Evolutionary conservation across 2,329 filamentous ascomycete genomes (phyloP).

Genomic region (Ascochyta fabae): DNA sequence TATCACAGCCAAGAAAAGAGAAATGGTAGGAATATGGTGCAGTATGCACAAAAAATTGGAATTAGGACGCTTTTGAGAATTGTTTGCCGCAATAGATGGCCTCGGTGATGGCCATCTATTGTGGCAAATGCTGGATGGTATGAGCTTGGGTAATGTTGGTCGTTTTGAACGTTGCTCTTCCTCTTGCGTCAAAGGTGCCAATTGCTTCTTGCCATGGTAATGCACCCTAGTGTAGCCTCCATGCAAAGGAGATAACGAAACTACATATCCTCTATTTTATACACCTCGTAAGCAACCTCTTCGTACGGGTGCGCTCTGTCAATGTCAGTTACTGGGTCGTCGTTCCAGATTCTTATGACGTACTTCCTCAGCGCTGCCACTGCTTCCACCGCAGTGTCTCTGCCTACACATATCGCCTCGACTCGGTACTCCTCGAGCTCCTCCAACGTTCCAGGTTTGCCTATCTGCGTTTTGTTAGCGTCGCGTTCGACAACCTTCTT

Average conservation of each 20-base stretch:
- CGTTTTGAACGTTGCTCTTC: background rate
- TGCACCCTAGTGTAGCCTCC: background rate
- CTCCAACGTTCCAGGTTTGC: conserved; percentile 63
- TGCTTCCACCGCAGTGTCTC: conserved; percentile 62
- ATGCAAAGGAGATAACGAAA: background rate
- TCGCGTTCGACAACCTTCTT: background rate
- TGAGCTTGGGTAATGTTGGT: background rate
- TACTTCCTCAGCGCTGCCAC: conserved; percentile 71
- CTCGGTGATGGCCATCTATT: too few species aligned
- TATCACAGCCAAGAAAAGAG: too few species aligned
- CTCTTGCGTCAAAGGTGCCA: background rate
- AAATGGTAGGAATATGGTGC: too few species aligned
- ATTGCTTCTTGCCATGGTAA: background rate
- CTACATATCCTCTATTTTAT: conserved; percentile 54
- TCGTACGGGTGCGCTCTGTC: conserved; percentile 55
- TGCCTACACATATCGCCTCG: conserved; percentile 67
- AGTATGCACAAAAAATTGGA: too few species aligned
- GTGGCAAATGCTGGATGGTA: background rate
- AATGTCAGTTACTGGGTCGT: background rate
- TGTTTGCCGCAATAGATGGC: too few species aligned
- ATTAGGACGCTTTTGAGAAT: too few species aligned
- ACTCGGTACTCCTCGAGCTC: conserved; percentile 66
- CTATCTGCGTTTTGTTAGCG: conserved; percentile 54
- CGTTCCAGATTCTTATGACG: background rate
- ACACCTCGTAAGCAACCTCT: conserved; percentile 55